Evolutionary conservation across 2,329 filamentous ascomycete genomes (phyloP), one percentile per base, ranked within the genome.

Genomic region (Myriosclerotinia duriaeana): DNA sequence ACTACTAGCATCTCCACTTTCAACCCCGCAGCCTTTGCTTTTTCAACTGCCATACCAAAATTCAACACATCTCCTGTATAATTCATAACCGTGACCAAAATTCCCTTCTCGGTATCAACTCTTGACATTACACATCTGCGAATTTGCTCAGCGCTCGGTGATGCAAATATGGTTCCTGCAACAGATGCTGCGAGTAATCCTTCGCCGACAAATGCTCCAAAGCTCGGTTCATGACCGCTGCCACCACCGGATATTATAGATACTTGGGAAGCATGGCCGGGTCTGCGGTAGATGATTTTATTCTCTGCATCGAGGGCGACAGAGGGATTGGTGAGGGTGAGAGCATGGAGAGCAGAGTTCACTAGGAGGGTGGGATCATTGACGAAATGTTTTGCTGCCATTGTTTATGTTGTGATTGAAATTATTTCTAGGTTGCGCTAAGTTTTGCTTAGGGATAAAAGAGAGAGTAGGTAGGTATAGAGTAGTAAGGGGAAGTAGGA

Each of bases 11-110:
- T 96, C 76, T 96, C 91, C 0, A 91, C 90, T 22, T 87, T 80
- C 34, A 92, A 79, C 0, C 92, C 93, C 0, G 87, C 86, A 1
- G 92, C 92, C 67, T 90, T 89, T 20, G 93, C 93, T 80, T 97
- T 97, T 78, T 97, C 94, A 11, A 95, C 91, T 0, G 89, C 93
- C 85, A 97, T 89, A 65, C 93, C 93, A 76, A 97, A 97, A 79
- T 97, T 96, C 72, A 97, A 84, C 64, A 97, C 86, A 77, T 93
- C 91, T 48, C 91, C 91, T 1, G 92, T 96, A 78, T 96, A 96
- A 78, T 97, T 97, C 91, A 96, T 97, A 40, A 96, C 91, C 7
- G 93, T 89, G n/a, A 97, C 90, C 52, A 97, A 78, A 1, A 97
- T 90, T 34, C 93, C 94, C 69, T 86, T 85, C 54, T 85, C 82